Evolutionary conservation across 306 rosid genomes (phyloP).

Genomic region (Canavalia gladiata): DNA sequence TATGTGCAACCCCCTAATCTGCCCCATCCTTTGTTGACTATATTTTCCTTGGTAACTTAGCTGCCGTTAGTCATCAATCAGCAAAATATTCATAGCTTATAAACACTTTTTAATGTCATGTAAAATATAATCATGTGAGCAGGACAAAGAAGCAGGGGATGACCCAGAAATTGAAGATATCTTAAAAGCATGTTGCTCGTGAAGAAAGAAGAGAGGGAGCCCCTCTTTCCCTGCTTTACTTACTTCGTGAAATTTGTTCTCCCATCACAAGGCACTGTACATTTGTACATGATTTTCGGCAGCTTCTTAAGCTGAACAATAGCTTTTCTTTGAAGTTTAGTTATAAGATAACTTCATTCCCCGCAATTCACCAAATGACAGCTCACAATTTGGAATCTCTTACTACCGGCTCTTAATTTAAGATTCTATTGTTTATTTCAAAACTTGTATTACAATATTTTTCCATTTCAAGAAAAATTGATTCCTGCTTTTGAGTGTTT

Average conservation of each 20-base stretch:
- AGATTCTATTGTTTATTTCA: constrained; percentile 1
- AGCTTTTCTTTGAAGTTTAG: constrained; percentile 32
- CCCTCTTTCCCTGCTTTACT: constrained; percentile 29
- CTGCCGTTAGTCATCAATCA: background rate
- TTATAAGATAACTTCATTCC: constrained; percentile 11
- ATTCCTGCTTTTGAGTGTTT: too few species aligned
- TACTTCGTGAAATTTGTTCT: background rate
- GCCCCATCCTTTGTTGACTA: constrained; percentile 2
- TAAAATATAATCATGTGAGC: background rate
- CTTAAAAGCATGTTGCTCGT: constrained; percentile 75
- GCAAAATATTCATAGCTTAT: constrained; percentile 11
- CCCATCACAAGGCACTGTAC: constrained; percentile 34
- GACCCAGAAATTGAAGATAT: constrained; percentile 88
- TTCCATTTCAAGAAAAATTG: background rate
- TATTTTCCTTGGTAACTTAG: constrained; percentile 19
- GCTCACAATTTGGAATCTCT: constrained; percentile 20
- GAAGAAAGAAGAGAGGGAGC: constrained; percentile 38
- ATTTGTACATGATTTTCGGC: constrained; percentile 9
- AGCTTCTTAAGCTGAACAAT: constrained; percentile 41
- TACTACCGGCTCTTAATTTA: background rate
- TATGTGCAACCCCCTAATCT: constrained; percentile 40
- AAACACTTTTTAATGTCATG: constrained; percentile 3
- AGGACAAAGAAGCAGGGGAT: constrained; percentile 98
- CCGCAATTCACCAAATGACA: constrained; percentile 4
- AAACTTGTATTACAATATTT: constrained; percentile 29